Evolutionary conservation across 305 asterid genomes (phyloP), one percentile per base, ranked within the genome.

Genomic region (Plantago rigida): DNA sequence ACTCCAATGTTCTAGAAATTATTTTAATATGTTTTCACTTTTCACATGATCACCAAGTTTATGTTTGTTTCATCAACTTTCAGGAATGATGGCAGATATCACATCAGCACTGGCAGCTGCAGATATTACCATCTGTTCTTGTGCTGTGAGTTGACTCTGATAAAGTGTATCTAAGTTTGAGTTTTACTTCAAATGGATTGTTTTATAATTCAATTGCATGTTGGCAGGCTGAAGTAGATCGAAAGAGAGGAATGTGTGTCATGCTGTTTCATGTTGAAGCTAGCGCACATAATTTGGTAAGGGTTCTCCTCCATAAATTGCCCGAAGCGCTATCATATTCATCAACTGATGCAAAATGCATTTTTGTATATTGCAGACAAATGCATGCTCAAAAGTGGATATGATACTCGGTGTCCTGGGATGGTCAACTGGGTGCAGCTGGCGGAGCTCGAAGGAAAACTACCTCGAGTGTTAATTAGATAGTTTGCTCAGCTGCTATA

Each of bases 361-460:
- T 51, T 42, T 57, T 5, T 56, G 29, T 42, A 41, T 57, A 15
- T 28, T 41, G 60, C 82, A 90, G 97, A 77, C 81, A 54, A 73
- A 56, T 62, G 94, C 85, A 54, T 85, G 96, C 63, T 71, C 87
- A 53, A 79, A 78, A 79, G 75, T 87, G 73, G 97, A 90, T 68
- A 63, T 82, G 56, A 67, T 82, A 51, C 94, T 90, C 9, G 96
- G 97, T 54, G 96, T 90, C 51, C 68, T 87, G 76, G 95, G 86
- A 52, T 90, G 97, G 97, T 90, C 95, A 36, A 77, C 85, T 2
- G 97, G 97, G 47, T 90, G 97, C 86, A 90, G 96, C 79, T 82
- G 86, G 95, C 85, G 74, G 72, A 77, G 84, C 79, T 69, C 87
- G 57, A 59, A 64, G 36, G 83, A 76, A 64, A 76, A 73, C 71